Evolutionary conservation across 1,284 basidiomycete genomes (phyloP).

Genomic region (Marasmius sp.): DNA sequence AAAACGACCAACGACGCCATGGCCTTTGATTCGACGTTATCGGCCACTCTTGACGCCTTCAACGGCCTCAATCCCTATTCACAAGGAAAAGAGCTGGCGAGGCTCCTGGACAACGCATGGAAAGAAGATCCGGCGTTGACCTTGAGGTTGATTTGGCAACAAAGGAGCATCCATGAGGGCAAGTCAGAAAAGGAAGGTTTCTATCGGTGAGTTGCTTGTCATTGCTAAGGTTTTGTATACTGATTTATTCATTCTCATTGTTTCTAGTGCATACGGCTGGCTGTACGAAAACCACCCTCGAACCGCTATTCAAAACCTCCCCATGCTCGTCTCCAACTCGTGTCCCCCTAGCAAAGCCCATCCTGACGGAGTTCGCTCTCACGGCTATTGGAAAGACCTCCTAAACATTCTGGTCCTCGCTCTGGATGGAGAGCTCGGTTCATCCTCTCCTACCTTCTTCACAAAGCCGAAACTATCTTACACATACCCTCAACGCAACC

Average conservation of each 20-base stretch:
- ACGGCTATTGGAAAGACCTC: constrained; percentile 72
- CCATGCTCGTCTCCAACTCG: constrained; percentile 46
- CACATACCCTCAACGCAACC: neutral
- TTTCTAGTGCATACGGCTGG: constrained; percentile 56
- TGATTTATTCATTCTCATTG: neutral
- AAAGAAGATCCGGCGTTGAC: constrained; percentile 49
- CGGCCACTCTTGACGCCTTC: constrained; percentile 54
- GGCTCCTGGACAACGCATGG: constrained; percentile 48
- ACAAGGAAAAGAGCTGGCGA: constrained; percentile 24
- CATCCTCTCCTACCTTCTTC: constrained; percentile 26
- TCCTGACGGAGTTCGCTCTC: constrained; percentile 32
- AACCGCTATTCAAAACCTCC: constrained; percentile 60
- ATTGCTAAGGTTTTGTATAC: neutral
- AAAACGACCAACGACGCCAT: constrained; percentile 47
- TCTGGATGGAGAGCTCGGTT: constrained; percentile 43
- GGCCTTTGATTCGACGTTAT: constrained; percentile 47
- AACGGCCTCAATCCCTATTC: constrained; percentile 32
- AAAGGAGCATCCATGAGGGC: constrained; percentile 63
- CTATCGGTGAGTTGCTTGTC: constrained; percentile 38
- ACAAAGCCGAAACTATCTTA: constrained; percentile 24
- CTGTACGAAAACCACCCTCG: constrained; percentile 62
- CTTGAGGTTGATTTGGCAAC: constrained; percentile 60
- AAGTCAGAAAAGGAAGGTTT: constrained; percentile 54
- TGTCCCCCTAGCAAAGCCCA: constrained; percentile 33
- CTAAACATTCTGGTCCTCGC: constrained; percentile 62